These are phyloP conservation scores for Cadophora gregata DNA, from an alignment of 2,329 filamentous ascomycete species.

Conservation along the genomic window DNA sequence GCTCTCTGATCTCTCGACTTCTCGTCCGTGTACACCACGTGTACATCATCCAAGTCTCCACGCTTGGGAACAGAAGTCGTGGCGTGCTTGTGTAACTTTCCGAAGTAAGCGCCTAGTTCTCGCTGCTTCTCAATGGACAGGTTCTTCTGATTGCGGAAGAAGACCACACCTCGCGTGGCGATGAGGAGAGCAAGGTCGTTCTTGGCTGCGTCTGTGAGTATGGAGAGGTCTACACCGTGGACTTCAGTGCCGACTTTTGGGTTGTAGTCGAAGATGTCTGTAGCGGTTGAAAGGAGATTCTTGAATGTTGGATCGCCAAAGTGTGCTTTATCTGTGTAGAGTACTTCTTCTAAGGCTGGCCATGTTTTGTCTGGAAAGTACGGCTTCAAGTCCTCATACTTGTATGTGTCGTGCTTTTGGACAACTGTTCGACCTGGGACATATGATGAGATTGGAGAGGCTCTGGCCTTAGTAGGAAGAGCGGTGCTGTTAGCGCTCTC, in stretches of 20 bases:
- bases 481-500: conserved; percentile 12
- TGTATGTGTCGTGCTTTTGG: conserved; percentile 54
- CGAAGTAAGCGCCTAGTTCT: conserved; percentile 58
- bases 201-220: conserved; percentile 50
- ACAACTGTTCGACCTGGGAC: conserved; percentile 53
- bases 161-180: conserved; percentile 60
- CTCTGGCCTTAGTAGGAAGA: conserved; percentile 20
- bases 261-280: conserved; percentile 60
- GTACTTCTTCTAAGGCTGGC: conserved; percentile 53
- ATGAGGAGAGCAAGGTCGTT: conserved; percentile 59
- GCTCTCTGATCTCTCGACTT: conserved; percentile 58
- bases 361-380: conserved; percentile 59
- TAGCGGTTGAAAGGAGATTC: conserved; percentile 56
- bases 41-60: conserved; percentile 59
- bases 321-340: conserved; percentile 59
- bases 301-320: conserved; percentile 60
- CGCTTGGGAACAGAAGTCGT: conserved; percentile 57
- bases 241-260: conserved; percentile 49
- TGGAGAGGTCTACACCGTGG: conserved; percentile 37
- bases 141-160: conserved; percentile 61
- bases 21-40: conserved; percentile 61
- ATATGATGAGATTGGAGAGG: conserved; percentile 28
- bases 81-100: conserved; percentile 59
- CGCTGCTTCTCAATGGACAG: conserved; percentile 59
- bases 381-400: conserved; percentile 58